Evolutionary conservation across 1,284 basidiomycete genomes (phyloP), one percentile per base, ranked within the genome.

Genomic region (Ustilago curta): DNA sequence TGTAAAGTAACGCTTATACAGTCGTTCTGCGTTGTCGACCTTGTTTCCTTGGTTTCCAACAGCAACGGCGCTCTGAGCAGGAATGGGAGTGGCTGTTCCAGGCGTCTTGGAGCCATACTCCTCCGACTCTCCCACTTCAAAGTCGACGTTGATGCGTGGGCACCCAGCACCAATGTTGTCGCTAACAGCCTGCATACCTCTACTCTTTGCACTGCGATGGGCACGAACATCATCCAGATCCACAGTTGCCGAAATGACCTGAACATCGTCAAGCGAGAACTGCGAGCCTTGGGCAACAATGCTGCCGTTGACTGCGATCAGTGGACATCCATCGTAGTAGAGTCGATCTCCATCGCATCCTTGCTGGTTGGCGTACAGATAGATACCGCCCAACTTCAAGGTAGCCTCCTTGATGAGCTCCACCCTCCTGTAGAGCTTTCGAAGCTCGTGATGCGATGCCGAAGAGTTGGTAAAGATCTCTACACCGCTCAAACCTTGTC

Each of bases 381-480:
- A 99, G 54, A 98, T 90, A 4, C 97, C 96, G 21, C 96, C 97
- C 32, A 95, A 89, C 95, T 98, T 99, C 72, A 92, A 88, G 0
- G 96, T 99, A 1, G 97, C 96, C 84, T 98, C 96, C 82, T 94
- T 95, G 87, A 99, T 97, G 4, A 99, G 88, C 70, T 99, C 95
- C 2, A 99, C 90, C 12, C 96, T 91, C 6, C 90, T 90, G 82
- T 95, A 91, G 18, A 99, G 89, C 86, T 99, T 99, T 32, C 97
- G 90, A 29, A 99, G 90, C 84, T 99, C 97, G 83, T 99, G 96
- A 83, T 99, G 97, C 84, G 93, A 96, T 5, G 93, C 96, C 68
- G 93, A 95, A 0, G 95, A 96, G 87, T 99, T 99, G 19, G 95
- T 96, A 84, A 99, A 97, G 70, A 99, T 97, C 86, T 99, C 96